Evolutionary conservation across 306 rosid genomes (phyloP), one percentile per base, ranked within the genome.

Genomic region (Quercus parvula): DNA sequence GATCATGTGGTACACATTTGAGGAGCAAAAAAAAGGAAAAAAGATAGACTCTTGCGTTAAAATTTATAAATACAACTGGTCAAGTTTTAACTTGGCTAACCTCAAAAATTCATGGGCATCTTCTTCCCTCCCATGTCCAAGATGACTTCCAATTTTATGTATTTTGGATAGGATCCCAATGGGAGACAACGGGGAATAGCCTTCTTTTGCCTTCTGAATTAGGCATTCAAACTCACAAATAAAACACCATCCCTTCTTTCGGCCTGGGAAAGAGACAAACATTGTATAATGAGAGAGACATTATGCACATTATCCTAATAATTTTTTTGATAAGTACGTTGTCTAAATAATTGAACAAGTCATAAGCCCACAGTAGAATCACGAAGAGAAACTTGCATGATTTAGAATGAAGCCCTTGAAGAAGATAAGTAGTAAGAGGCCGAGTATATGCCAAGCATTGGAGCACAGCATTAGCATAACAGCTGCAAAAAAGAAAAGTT

Each of bases 21-120:
- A 72, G 17, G 73, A 27, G 35, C 75, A 71, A 51, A 38, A 75
- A 44, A 78, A 44, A 49, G 15, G 20, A 25, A 14, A 12, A 52
- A 74, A 30, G 24, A 64, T 5, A 69, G 13, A 59, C 8, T 11
- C 72, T 19, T n/a, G 58, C 44, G 22, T 22, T 69, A 49, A 64
- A 71, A 62, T 15, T 15, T 1, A 44, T 14, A 75, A 76, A 74
- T 78, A 70, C 71, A 82, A 35, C 76, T 33, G 33, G 35, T 81
- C n/a, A 5, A 73, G 69, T 46, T 77, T 68, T 61, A 76, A 78
- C 52, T 84, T 73, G 82, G 87, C 84, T 81, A 81, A 92, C 97
- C 97, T 92, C 82, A 92, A 90, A 82, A 92, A 92, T 75, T 92
- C 97, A 80, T 92, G 97, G 18, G 97, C 97, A 56, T 92, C 97